Evolutionary conservation across 352 stramenopile genomes (phyloP), one percentile per base, ranked within the genome.

Genomic region (Pythium graminicola): DNA sequence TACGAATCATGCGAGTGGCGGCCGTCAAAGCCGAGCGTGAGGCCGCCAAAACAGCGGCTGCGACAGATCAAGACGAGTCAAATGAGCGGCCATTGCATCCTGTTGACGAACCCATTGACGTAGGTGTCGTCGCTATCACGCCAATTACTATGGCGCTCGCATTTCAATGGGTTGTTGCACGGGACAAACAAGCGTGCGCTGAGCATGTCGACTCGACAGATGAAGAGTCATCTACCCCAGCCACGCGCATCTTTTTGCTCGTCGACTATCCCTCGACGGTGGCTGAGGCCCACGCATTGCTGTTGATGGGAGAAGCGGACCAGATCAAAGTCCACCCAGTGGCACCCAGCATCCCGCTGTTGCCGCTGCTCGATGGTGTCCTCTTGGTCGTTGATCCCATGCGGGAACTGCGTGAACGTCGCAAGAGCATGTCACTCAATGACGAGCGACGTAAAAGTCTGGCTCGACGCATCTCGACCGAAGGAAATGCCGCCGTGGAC

Each of bases 291-390:
- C 58, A 73, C 7, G 67, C 60, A 42, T 58, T 85, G 26, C 58
- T 85, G n/a, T 36, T 50, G 1, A 67, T 72, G 2, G 64, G 70
- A 5, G 74, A 85, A 47, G 36, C 44, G n/a, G 67, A 44, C 0
- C 33, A 55, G 47, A 39, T 22, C 6, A 22, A 29, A 8, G 16
- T 31, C 14, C 53, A 60, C 27, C 53, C 46, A 38, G 38, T 44
- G 36, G 33, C 54, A 6, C 41, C 54, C 4, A 39, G 26, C n/a
- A 44, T 76, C 1, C 66, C 79, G 2, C 32, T 86, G 5, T 46
- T 86, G 2, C 70, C 75, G 5, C 53, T 90, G 13, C 68, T 90
- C 11, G 80, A 90, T 24, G 74, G 80, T 5, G 54, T 77, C 2
- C 24, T 90, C 6, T 32, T 86, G 11, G 19, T 90, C 10, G 52